Evolutionary conservation across 768 basidiomycete genomes (phyloP), one percentile per base, ranked within the genome.

Genomic region (Amanita rimosa): DNA sequence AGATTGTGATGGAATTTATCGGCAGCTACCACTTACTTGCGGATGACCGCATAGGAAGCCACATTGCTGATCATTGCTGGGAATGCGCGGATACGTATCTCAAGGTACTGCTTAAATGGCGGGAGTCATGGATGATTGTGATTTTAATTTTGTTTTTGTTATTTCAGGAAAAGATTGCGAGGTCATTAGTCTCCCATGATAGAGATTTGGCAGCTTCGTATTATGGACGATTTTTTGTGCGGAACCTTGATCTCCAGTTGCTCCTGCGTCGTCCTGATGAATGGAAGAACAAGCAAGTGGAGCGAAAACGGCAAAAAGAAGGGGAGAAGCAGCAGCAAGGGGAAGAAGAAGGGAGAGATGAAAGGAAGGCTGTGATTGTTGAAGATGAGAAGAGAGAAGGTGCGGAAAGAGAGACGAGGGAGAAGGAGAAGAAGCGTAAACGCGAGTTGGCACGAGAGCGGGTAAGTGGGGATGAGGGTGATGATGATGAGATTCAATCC

Each of bases 121-220:
- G n/a, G n/a, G n/a, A n/a, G n/a, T n/a, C n/a, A n/a, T n/a, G n/a
- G n/a, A n/a, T n/a, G n/a, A n/a, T n/a, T n/a, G n/a, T n/a, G n/a
- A n/a, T n/a, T n/a, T n/a, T n/a, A n/a, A n/a, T n/a, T n/a, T n/a
- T n/a, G n/a, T n/a, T n/a, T n/a, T n/a, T n/a, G n/a, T n/a, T n/a
- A n/a, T n/a, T n/a, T n/a, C n/a, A 95, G 90, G 93, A 96, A 67
- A 95, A 94, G 64, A 89, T 99, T 47, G 93, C 85, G 2, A 78
- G 79, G 13, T 86, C 87, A 19, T 69, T 97, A 9, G 65, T 90
- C 11, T 66, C 76, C 1, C 75, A 88, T 52, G 84, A 91, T 52
- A 75, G 79, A 27, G 70, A 71, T 14, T 76, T 98, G 11, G 78
- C 81, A 0, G 81, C 71, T 8, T 90, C 88, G 0, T 84, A 76